Evolutionary conservation across 2,329 filamentous ascomycete species (phyloP).

Genomic region (Tolypocladium capitatum): DNA sequence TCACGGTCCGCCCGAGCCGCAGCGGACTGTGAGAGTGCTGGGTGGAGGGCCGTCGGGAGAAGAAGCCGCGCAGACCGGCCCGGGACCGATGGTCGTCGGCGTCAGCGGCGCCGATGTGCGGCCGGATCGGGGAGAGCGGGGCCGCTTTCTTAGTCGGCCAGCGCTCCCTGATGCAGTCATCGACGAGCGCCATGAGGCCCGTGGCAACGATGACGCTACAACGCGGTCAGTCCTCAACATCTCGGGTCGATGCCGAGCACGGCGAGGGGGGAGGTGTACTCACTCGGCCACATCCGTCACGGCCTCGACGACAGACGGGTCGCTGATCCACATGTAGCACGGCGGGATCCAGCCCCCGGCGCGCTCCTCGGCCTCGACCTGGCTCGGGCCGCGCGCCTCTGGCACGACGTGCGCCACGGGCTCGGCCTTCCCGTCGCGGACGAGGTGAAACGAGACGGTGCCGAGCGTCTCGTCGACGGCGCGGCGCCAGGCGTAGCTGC

Average conservation of each 20-base stretch:
- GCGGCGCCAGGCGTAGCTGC: constrained; percentile 72
- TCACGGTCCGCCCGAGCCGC: constrained; percentile 21
- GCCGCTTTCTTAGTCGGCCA: constrained; percentile 36
- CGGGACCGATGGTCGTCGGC: neutral
- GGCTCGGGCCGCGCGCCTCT: constrained; percentile 56
- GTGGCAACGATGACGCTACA: constrained; percentile 76
- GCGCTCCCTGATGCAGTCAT: constrained; percentile 75
- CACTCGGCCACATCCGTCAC: constrained; percentile 80
- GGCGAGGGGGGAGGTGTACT: constrained; percentile 18
- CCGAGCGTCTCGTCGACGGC: constrained; percentile 55
- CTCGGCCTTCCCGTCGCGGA: constrained; percentile 44
- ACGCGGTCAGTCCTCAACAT: constrained; percentile 9
- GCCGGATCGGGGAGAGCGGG: neutral
- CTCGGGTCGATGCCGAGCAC: neutral
- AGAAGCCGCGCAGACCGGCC: constrained; percentile 3
- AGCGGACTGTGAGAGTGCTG: constrained; percentile 22
- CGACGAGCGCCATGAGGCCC: constrained; percentile 77
- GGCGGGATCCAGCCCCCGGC: constrained; percentile 86
- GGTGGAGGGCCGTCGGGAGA: constrained; percentile 1
- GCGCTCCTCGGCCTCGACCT: constrained; percentile 56
- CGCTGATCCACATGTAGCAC: constrained; percentile 81
- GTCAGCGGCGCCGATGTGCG: constrained; percentile 7
- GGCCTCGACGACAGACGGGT: constrained; percentile 53
- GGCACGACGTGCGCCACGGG: constrained; percentile 77
- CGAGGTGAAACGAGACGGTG: constrained; percentile 66